These are phyloP conservation scores for Cercospora sp. DNA, from an alignment of 2,329 filamentous ascomycete species.

Conservation along the genomic window DNA sequence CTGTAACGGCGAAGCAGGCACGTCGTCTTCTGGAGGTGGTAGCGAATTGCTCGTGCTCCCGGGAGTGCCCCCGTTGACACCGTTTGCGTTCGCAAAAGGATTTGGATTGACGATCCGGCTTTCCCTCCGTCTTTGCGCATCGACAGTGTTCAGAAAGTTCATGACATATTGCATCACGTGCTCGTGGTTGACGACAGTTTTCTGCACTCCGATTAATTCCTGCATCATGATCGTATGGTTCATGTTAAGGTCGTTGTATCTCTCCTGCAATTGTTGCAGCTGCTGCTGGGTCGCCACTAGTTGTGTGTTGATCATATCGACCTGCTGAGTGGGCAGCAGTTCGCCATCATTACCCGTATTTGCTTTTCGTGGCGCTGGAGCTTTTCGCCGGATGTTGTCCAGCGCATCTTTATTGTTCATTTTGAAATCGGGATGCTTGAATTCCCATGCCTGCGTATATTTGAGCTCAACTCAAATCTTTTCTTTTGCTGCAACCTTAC, in stretches of 20 bases:
- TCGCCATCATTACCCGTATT: conserved; percentile 62
- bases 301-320: conserved; percentile 84
- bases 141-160: conserved; percentile 64
- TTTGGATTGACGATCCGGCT: conserved; percentile 51
- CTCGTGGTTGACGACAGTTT: conserved; percentile 71
- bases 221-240: conserved; percentile 65
- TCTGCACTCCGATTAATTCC: conserved; percentile 64
- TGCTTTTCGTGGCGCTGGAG: conserved; percentile 81
- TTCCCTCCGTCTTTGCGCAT: conserved; percentile 64
- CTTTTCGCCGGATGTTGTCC: conserved; percentile 94
- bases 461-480: conserved; percentile 35
- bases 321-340: conserved; percentile 78
- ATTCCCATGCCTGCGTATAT: conserved; percentile 75
- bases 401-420: conserved; percentile 94
- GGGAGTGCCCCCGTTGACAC: conserved; percentile 18
- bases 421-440: conserved; percentile 95
- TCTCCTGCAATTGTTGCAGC: conserved; percentile 80
- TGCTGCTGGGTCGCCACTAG: conserved; percentile 89
- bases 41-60: conserved; percentile 17
- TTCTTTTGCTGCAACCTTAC: conserved; percentile 49
- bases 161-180: conserved; percentile 70
- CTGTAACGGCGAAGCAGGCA: conserved; percentile 66
- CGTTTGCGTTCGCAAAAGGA: conserved; percentile 36
- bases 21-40: conserved; percentile 54
- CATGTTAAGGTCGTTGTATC: conserved; percentile 74